A percentile compares a stretch with the other conserved stretches of the same genome.
phyloP scores from a whole-genome alignment of 768 basidiomycete species.

The Baorangia bicolor region DNA sequence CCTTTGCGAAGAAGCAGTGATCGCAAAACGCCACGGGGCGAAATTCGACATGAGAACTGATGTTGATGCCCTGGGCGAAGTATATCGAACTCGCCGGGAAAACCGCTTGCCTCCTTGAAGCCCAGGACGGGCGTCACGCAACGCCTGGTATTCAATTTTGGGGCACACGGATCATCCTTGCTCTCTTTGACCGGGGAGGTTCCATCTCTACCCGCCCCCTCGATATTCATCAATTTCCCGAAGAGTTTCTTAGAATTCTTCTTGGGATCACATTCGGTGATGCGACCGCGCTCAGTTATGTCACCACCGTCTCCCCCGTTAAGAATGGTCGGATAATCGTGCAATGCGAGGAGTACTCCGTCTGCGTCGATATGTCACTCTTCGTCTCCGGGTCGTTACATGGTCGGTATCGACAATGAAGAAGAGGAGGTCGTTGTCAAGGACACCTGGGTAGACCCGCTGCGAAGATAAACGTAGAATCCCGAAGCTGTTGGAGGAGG shows the following conservation, averaged over 20 bases:
- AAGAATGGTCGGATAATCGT: neutral
- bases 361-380: neutral
- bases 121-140: neutral
- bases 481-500: neutral
- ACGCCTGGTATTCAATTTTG: neutral
- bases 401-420: neutral
- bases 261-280: neutral
- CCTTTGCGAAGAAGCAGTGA: neutral
- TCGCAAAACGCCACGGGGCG: neutral
- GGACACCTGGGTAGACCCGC: conserved; percentile 4
- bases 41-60: no score
- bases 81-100: conserved; percentile 3
- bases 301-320: neutral
- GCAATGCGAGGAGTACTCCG: neutral
- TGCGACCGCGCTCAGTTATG: neutral
- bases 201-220: conserved; percentile 3
- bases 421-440: conserved; percentile 4
- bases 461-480: neutral
- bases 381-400: conserved; percentile 2
- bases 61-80: no score
- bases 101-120: neutral
- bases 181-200: neutral
- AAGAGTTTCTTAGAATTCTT: neutral
- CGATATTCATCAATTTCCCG: neutral
- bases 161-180: neutral